Percentiles rank a stretch among this genome's conserved stretches.
These are phyloP conservation scores for Kwoniella dendrophila DNA, from an alignment of 768 basidiomycete genomes.

Conservation along the genomic window DNA sequence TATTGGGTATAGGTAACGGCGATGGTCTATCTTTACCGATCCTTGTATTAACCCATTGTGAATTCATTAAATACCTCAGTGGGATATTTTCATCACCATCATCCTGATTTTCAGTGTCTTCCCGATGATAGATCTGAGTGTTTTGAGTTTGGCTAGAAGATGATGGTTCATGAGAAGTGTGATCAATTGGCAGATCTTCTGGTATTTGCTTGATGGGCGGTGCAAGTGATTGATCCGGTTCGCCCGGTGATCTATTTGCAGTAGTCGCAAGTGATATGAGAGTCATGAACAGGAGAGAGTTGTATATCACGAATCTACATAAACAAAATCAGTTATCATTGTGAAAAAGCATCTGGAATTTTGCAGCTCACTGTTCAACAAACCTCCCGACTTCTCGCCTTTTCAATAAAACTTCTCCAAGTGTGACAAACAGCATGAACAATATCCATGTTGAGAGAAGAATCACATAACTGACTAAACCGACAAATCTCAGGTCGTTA, in stretches of 20 bases:
- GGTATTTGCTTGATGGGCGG: background rate
- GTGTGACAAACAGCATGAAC: slow-evolving; percentile 37
- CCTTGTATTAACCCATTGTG: slow-evolving; percentile 30
- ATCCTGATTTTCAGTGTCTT: slow-evolving; percentile 1
- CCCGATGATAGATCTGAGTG: background rate
- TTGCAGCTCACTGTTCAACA: slow-evolving; percentile 40
- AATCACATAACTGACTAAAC: slow-evolving; percentile 29
- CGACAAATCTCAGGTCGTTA: background rate
- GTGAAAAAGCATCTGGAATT: background rate
- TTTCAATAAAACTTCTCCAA: slow-evolving; percentile 33
- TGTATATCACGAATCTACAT: slow-evolving; percentile 38
- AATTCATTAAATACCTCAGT: slow-evolving; percentile 27
- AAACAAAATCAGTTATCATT: background rate
- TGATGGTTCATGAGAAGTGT: background rate
- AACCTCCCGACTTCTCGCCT: slow-evolving; percentile 33
- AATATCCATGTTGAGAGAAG: slow-evolving; percentile 34
- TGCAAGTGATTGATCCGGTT: slow-evolving; percentile 35
- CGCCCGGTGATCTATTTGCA: slow-evolving; percentile 36
- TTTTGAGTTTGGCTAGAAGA: background rate
- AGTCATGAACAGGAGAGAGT: slow-evolving; percentile 39
- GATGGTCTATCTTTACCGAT: slow-evolving; percentile 37
- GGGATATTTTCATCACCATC: slow-evolving; percentile 37
- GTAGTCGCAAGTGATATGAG: slow-evolving; percentile 39
- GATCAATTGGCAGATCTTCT: background rate
- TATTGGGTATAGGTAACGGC: slow-evolving; percentile 31